phyloP scores from a whole-genome alignment of 345 rosid species.

The Salix udensis region DNA sequence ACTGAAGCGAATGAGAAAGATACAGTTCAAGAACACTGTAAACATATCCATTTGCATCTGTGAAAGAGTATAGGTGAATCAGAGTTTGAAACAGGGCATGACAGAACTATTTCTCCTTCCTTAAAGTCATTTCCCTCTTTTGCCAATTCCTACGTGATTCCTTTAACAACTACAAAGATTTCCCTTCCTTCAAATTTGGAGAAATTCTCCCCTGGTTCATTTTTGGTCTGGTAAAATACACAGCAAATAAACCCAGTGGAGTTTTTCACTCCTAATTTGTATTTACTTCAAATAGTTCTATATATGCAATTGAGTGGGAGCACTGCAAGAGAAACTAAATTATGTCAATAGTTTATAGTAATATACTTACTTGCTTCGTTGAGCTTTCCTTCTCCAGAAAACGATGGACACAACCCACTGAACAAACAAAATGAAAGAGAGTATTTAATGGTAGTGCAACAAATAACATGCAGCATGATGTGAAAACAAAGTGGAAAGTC shows the following conservation, averaged over 20 bases:
- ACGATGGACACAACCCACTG: conserved; percentile 80
- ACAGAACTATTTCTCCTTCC: background rate
- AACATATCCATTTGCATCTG: background rate
- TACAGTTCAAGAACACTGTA: background rate
- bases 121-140: background rate
- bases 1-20: background rate
- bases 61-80: background rate
- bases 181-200: background rate
- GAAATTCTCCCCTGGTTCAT: background rate
- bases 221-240: background rate
- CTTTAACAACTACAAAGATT: background rate
- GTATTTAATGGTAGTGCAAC: conserved; percentile 3
- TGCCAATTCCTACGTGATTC: background rate
- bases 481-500: background rate
- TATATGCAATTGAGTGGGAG: background rate
- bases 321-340: background rate
- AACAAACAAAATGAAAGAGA: conserved; percentile 17
- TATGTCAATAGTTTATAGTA: background rate
- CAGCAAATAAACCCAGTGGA: background rate
- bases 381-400: conserved; percentile 82
- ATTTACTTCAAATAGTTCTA: background rate
- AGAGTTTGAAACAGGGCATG: background rate
- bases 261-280: background rate
- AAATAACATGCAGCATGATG: conserved; percentile 3
- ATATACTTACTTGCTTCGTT: conserved; percentile 75